Base-by-base conservation (phyloP, 306 rosid genomes). In the Oemleria cerasiformis region DNA sequence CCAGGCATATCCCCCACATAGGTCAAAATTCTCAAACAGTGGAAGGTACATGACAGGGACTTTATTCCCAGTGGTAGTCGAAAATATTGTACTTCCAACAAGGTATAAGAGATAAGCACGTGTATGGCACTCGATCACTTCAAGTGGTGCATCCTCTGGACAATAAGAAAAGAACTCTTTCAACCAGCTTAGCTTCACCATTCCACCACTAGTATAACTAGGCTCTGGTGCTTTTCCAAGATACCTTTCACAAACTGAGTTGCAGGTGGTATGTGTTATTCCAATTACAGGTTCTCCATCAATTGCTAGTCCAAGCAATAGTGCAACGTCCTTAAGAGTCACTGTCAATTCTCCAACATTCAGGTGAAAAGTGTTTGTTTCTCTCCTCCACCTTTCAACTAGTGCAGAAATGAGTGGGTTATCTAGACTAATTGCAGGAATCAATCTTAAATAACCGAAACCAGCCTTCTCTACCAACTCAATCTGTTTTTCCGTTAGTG, bases 31-130 rank as follows among this genome's bases (percentile, higher is more conserved):
- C 77, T 88, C 97, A 75, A 95, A 95, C 71, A 95, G 83, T 51
- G 97, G 99, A 83, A 95, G 96, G 84, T 95, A 95, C 99, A 95
- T 95, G 68, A 95, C 97, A 56, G 99, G 99, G 63, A 95, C 99
- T 86, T 95, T 95, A 79, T 95, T 95, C 70, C 99, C 99, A 7
- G 99, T 95, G 38, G 99, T 95, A 38, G 99, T 95, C 69, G 99
- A 95, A 81, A 95, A 95, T 70, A 95, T 85, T 36, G 99, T 95
- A 84, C 99, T 95, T 48, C 99, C 99, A 39, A 95, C 96, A 50
- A 95, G 99, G 84, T 95, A 95, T 47, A 95, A 92, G 79, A 95
- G 97, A 84, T 95, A 95, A 25, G 97, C 99, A 58, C 99, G 97
- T 7, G 99, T 95, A 75, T 95, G 96, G 44, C 83, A 88, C 76